Evolutionary conservation across 2,329 filamentous ascomycete species (phyloP).

Genomic region (Grosmannia serpens): DNA sequence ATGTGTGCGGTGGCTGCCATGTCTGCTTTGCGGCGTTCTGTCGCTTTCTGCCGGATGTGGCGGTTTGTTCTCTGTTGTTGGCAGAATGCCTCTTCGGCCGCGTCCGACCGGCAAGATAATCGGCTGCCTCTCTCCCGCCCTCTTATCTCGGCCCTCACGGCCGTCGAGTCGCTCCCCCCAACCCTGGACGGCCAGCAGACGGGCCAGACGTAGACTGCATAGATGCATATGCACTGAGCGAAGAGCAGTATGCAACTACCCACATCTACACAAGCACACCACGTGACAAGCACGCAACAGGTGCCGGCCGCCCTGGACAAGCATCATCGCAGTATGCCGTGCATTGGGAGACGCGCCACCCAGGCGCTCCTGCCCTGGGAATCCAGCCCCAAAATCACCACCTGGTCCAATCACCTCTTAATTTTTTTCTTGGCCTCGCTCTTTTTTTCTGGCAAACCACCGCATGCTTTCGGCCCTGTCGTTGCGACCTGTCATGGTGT

Average conservation of each 20-base stretch:
- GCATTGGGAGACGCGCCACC: too few relatives aligned
- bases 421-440: not conserved
- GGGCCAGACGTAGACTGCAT: too few relatives aligned
- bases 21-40: not conserved
- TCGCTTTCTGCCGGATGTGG: not conserved
- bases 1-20: constrained; percentile 36
- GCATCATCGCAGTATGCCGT: not conserved
- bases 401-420: not conserved
- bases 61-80: too few relatives aligned
- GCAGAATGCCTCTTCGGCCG: not conserved
- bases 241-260: too few relatives aligned
- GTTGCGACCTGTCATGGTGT: not conserved
- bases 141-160: too few relatives aligned
- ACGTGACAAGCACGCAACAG: not conserved
- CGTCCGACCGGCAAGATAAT: not conserved
- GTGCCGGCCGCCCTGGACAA: not conserved
- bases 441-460: not conserved
- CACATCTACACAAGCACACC: too few relatives aligned
- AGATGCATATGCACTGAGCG: too few relatives aligned
- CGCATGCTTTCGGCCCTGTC: too few relatives aligned
- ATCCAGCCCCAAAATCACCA: not conserved
- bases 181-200: too few relatives aligned
- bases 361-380: not conserved
- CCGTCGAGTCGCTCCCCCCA: too few relatives aligned
- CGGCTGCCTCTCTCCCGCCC: too few relatives aligned